These are phyloP conservation scores for Reticulascus tulasneorum DNA, from an alignment of 2,329 filamentous ascomycete genomes.

Conservation along the genomic window DNA sequence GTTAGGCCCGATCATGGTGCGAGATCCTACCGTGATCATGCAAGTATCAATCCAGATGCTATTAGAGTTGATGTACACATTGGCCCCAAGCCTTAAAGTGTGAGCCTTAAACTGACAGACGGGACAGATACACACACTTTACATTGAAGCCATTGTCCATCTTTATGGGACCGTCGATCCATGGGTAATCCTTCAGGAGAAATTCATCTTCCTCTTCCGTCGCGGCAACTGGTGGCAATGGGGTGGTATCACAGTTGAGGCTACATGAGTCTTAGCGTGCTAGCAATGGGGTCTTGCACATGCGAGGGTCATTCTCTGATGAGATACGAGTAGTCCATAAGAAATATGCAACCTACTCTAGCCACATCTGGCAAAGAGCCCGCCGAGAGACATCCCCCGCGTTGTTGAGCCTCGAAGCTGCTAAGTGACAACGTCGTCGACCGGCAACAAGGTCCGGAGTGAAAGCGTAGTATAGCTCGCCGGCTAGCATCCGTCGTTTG, in stretches of 20 bases:
- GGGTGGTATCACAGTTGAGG: slow-evolving; percentile 56
- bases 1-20: slow-evolving; percentile 76
- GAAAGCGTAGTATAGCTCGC: slow-evolving; percentile 73
- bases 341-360: slow-evolving; percentile 57
- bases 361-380: slow-evolving; percentile 62
- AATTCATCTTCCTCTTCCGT: slow-evolving; percentile 61
- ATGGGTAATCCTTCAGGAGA: slow-evolving; percentile 61
- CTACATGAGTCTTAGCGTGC: no score
- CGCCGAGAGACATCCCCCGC: slow-evolving; percentile 58
- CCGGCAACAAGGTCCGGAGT: slow-evolving; percentile 62
- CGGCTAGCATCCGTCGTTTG: slow-evolving; percentile 54
- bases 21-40: slow-evolving; percentile 67
- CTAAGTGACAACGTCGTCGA: slow-evolving; percentile 58
- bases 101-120: neutral
- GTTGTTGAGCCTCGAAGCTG: slow-evolving; percentile 61
- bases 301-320: no score
- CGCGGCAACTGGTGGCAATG: slow-evolving; percentile 56
- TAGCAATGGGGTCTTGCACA: no score
- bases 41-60: slow-evolving; percentile 75
- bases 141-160: slow-evolving; percentile 79
- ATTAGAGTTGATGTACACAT: slow-evolving; percentile 72
- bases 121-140: slow-evolving; percentile 31
- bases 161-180: slow-evolving; percentile 65
- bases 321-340: slow-evolving; percentile 5
- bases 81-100: slow-evolving; percentile 53